Evolutionary conservation across 2,329 filamentous ascomycete species (phyloP).

Genomic region (Aspergillus amoenus): DNA sequence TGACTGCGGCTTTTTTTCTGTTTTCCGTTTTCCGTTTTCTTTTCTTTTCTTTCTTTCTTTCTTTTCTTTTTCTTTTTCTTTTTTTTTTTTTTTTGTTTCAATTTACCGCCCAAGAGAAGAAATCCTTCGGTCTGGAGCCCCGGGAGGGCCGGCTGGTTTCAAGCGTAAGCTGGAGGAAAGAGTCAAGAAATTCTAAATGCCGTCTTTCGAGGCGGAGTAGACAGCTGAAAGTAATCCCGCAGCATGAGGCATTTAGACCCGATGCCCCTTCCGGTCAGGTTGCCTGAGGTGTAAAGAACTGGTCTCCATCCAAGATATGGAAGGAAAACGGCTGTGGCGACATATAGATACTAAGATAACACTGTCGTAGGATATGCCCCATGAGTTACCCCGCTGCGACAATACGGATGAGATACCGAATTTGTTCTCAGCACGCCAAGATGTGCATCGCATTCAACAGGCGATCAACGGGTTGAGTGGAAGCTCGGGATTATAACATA

Average conservation of each 20-base stretch:
- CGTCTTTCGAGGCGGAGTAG: conserved; percentile 10
- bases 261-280: conserved; percentile 1
- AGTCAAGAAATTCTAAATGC: conserved; percentile 5
- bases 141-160: conserved; percentile 5
- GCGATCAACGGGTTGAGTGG: conserved; percentile 13
- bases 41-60: not conserved
- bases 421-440: conserved; percentile 15
- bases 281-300: conserved; percentile 8
- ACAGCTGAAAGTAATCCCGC: conserved; percentile 7
- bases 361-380: conserved; percentile 8
- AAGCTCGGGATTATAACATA: conserved; percentile 13
- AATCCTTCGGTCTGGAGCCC: conserved; percentile 14
- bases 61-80: conserved; percentile 7
- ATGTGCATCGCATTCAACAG: conserved; percentile 13
- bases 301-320: conserved; percentile 7
- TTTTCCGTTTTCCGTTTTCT: not conserved
- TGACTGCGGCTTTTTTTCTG: conserved; percentile 7
- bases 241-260: conserved; percentile 7
- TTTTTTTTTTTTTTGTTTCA: conserved; percentile 8
- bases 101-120: conserved; percentile 12
- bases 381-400: conserved; percentile 11
- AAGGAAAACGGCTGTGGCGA: conserved; percentile 10
- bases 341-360: conserved; percentile 15
- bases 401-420: conserved; percentile 14
- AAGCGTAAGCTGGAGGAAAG: conserved; percentile 10